These are phyloP conservation scores for Colletotrichum tanaceti DNA, from an alignment of 2,329 filamentous ascomycete species.

Conservation along the genomic window DNA sequence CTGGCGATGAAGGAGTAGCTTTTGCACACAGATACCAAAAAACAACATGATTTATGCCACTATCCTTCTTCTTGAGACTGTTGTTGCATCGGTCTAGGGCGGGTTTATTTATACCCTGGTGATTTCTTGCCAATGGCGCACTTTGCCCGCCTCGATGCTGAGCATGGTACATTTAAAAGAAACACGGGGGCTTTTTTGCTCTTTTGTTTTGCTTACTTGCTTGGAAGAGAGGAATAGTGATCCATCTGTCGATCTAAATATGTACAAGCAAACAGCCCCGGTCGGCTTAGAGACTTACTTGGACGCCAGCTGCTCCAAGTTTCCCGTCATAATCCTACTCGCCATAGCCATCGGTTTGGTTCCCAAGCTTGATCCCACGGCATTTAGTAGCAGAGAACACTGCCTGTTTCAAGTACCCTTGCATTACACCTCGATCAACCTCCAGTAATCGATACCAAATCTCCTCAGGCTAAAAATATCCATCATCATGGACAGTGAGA, in stretches of 20 bases:
- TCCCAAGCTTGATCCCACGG: not conserved
- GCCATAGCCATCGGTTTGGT: not conserved
- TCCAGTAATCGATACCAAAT: slow-evolving; percentile 13
- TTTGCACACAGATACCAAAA: slow-evolving; percentile 39
- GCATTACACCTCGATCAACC: not conserved
- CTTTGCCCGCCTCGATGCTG: not conserved
- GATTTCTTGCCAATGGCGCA: not conserved
- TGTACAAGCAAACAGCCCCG: not conserved
- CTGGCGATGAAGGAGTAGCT: slow-evolving; percentile 8
- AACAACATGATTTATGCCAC: slow-evolving; percentile 19
- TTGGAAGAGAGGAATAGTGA: not conserved
- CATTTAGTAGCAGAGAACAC: not conserved
- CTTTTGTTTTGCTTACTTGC: too few species aligned
- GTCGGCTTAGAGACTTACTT: not conserved
- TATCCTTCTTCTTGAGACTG: not conserved
- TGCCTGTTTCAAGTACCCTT: slow-evolving; percentile 1
- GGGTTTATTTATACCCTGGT: too few species aligned
- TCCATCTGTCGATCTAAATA: not conserved
- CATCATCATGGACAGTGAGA: not conserved
- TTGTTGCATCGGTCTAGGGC: not conserved
- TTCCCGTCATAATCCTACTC: not conserved
- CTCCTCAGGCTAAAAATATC: not conserved
- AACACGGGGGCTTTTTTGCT: too few species aligned
- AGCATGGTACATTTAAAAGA: not conserved
- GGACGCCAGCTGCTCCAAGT: not conserved